A percentile compares a stretch with the other conserved stretches of the same genome.
phyloP scores from a whole-genome alignment of 2,329 filamentous ascomycete species.

The Boeremia exigua region DNA sequence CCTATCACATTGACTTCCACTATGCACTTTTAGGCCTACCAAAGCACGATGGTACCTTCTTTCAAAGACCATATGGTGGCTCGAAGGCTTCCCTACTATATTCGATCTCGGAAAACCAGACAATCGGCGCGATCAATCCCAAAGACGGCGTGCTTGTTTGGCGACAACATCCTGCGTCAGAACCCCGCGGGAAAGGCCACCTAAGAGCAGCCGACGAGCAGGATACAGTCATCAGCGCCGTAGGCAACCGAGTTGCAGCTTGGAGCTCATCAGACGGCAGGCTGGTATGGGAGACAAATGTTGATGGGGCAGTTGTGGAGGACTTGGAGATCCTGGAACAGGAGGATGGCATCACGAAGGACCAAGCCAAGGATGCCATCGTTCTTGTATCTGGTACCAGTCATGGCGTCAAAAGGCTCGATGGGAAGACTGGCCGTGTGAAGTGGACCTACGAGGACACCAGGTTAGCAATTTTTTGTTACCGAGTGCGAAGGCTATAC shows the following conservation, averaged over 20 bases:
- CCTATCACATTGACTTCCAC: conserved; percentile 91
- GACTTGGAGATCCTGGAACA: conserved; percentile 81
- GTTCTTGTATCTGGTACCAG: conserved; percentile 66
- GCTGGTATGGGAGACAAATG: conserved; percentile 73
- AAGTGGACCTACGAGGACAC: conserved; percentile 79
- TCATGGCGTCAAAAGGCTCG: conserved; percentile 71
- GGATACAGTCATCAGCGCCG: conserved; percentile 75
- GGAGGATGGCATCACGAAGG: conserved; percentile 60
- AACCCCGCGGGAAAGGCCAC: conserved; percentile 46
- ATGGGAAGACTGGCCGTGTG: conserved; percentile 72
- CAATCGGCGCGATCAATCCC: conserved; percentile 89
- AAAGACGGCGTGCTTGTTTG: conserved; percentile 84
- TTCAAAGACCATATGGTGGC: conserved; percentile 81
- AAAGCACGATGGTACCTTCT: conserved; percentile 85
- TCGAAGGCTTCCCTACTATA: conserved; percentile 91
- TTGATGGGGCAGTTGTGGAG: conserved; percentile 62
- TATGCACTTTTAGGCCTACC: conserved; percentile 86
- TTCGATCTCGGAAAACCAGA: conserved; percentile 81
- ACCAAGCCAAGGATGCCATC: conserved; percentile 70
- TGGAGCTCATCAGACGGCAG: conserved; percentile 87
- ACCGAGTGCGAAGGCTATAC: not conserved
- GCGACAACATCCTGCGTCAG: conserved; percentile 74
- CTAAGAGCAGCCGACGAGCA: conserved; percentile 80
- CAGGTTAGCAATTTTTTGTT: conserved; percentile 50
- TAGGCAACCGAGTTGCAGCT: conserved; percentile 72